Conservation (phyloP, 2,329 filamentous ascomycete genomes). For the Cadophora luteo-olivacea region DNA sequence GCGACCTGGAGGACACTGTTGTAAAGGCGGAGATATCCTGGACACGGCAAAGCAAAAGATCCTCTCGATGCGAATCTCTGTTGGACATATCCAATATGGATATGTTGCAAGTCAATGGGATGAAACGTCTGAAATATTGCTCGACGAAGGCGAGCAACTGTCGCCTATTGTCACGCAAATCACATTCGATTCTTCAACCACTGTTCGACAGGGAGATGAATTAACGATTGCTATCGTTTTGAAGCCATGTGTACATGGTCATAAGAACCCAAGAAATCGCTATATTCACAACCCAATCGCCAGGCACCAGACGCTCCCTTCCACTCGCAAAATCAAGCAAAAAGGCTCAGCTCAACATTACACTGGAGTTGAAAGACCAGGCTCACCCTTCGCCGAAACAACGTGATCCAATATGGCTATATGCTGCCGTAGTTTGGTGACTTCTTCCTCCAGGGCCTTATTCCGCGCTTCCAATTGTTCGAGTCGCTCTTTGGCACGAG, state of each 20-base stretch:
- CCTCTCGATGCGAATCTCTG: background rate
- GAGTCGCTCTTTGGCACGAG: conserved; percentile 36
- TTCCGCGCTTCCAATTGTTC: conserved; percentile 36
- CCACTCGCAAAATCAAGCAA: background rate
- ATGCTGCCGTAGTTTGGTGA: conserved; percentile 33
- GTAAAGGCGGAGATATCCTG: too few relatives aligned
- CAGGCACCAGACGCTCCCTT: conserved; percentile 4
- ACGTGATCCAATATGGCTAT: conserved; percentile 37
- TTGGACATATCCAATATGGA: background rate
- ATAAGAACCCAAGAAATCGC: background rate
- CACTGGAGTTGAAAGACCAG: background rate
- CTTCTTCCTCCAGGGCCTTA: conserved; percentile 30
- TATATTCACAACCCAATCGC: background rate
- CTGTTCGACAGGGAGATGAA: background rate
- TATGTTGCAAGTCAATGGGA: background rate
- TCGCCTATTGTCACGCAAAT: background rate
- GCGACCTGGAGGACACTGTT: too few relatives aligned
- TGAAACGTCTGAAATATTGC: background rate
- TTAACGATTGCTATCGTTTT: background rate
- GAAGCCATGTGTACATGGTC: background rate
- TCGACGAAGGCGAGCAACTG: background rate
- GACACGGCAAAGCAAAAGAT: background rate
- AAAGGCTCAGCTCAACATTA: background rate
- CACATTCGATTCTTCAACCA: background rate
- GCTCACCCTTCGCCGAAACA: conserved; percentile 23